phyloP scores from a whole-genome alignment of 2,329 filamentous ascomycete species.

The Colletotrichum graminicola region DNA sequence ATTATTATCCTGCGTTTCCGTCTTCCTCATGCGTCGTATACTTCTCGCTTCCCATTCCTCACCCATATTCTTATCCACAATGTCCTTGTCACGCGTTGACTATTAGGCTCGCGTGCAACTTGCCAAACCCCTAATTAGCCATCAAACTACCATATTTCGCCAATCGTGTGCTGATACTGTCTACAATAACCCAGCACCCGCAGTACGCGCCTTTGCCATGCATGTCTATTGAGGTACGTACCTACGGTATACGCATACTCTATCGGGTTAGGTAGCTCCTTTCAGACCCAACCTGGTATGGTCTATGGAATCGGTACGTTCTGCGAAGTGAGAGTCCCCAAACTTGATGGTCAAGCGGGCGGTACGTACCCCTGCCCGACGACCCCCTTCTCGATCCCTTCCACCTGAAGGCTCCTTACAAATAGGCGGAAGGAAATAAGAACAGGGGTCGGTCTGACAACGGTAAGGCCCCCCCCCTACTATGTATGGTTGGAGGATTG shows the following conservation, averaged over 20 bases:
- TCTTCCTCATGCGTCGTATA: neutral
- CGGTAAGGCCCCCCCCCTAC: conserved; percentile 4
- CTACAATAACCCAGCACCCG: conserved; percentile 6
- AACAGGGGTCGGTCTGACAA: conserved; percentile 22
- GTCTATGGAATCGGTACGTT: conserved; percentile 5
- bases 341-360: conserved; percentile 17
- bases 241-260: neutral
- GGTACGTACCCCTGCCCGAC: conserved; percentile 7
- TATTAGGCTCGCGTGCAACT: neutral
- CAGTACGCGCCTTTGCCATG: conserved; percentile 18
- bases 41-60: neutral
- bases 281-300: neutral
- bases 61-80: neutral
- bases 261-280: neutral
- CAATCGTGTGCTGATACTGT: conserved; percentile 2
- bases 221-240: neutral
- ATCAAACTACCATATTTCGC: neutral
- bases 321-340: neutral
- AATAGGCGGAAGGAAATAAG: neutral
- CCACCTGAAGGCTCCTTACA: conserved; percentile 2
- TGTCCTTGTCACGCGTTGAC: neutral
- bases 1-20: neutral
- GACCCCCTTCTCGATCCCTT: conserved; percentile 12
- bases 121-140: neutral
- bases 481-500: neutral